Percentiles rank a stretch among this genome's conserved stretches.
Conservation (phyloP, 257 asterid genomes). For the Petrea volubilis region DNA sequence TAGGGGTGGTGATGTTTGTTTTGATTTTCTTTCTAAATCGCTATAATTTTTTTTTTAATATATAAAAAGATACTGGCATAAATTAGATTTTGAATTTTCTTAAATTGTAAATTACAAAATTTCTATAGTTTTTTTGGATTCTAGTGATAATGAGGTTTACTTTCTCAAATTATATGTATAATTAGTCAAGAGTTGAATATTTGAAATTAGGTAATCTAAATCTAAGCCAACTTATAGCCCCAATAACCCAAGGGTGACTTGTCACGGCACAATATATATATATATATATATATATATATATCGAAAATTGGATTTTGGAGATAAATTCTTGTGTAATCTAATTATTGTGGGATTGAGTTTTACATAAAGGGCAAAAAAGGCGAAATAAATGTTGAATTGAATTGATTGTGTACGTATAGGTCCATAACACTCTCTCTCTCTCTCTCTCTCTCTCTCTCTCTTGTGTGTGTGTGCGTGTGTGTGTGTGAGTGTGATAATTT, state of each 20-base stretch:
- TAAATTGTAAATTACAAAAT: neutral
- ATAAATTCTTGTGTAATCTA: too few species aligned
- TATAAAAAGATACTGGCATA: neutral
- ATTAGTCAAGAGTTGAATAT: neutral
- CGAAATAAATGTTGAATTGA: neutral
- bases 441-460: too few species aligned
- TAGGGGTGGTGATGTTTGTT: neutral
- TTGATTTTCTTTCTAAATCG: too few species aligned
- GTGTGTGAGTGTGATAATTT: neutral
- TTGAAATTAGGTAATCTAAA: neutral
- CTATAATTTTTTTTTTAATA: neutral
- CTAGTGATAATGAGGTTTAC: neutral
- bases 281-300: too few species aligned
- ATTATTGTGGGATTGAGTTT: neutral
- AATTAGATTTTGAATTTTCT: neutral
- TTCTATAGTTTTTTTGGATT: neutral
- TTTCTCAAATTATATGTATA: neutral
- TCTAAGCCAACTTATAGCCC: neutral
- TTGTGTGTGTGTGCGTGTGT: too few species aligned
- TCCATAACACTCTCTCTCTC: too few species aligned
- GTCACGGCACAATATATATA: too few species aligned
- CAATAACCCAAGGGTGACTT: neutral
- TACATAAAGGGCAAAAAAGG: neutral
- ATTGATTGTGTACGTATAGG: neutral
- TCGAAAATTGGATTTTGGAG: too few species aligned